Evolutionary conservation across 805 yeast genomes (phyloP), one percentile per base, ranked within the genome.

Genomic region (Gaillardinia entomophila): DNA sequence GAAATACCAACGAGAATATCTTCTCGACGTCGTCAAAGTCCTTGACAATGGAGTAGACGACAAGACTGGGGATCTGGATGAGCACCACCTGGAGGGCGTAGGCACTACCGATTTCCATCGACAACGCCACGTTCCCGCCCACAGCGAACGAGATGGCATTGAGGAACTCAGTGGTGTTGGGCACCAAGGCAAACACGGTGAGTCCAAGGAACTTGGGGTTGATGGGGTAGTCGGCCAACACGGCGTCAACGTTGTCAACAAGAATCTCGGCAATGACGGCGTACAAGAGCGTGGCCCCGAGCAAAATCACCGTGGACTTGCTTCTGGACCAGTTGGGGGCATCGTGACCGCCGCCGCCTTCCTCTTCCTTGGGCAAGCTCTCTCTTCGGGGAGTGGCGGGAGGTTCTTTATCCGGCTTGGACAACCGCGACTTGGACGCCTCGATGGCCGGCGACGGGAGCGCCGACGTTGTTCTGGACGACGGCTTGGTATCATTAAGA

Each of bases 31-130:
- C 50, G 53, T 57, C 32, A 60, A 62, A 51, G 49, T 69, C 59
- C 62, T 66, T 36, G 35, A 41, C 43, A 6, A 82, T 71, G 2
- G 96, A 82, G 51, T 74, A 87, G 10, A 90, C 51, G 8, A 88
- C 95, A 51, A 92, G 71, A 2, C 92, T 79, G 1, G 98, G 98
- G 29, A 92, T 85, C 55, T 92, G 98, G 43, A 92, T 69, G 37
- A 92, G 66, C 46, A 96, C 90, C 12, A 92, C 98, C 57, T 92
- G 98, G 37, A 92, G 68, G 0, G 96, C 98, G 54, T 92, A 92
- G 0, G 98, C 98, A 41, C 95, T 80, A 38, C 98, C 98, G 57
- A 92, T 92, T 54, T 92, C 98, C 95, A 92, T 85, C 2, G 96
- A 85, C 28, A 92, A 66, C 1, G 98, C 96, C 34, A 92, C 96